phyloP scores from a whole-genome alignment of 2,329 filamentous ascomycete genomes.

The Trichophyton schoenleinii region DNA sequence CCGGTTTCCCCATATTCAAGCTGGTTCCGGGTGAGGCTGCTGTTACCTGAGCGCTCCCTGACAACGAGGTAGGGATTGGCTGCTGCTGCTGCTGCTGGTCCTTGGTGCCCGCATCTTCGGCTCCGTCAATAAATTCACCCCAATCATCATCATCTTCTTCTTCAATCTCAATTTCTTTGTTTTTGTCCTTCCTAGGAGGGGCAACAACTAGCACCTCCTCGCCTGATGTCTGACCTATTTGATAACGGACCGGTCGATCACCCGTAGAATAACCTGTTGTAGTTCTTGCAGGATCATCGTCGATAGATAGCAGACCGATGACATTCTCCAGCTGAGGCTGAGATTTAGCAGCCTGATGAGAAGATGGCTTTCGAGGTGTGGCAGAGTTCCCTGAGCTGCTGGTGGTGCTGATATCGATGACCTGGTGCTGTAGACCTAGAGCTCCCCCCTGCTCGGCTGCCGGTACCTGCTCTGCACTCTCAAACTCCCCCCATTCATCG shows the following conservation, averaged over 20 bases:
- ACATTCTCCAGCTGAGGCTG: background rate
- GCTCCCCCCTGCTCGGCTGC: background rate
- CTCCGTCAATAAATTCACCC: conserved; percentile 41
- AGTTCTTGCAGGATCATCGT: background rate
- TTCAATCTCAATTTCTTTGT: conserved; percentile 14
- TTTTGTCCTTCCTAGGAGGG: conserved; percentile 10
- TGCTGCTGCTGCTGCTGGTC: background rate
- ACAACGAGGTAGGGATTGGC: background rate
- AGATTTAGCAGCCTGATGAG: conserved; percentile 13
- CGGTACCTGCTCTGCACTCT: conserved; percentile 21
- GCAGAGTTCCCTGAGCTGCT: background rate
- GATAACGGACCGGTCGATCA: background rate
- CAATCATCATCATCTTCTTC: conserved; percentile 39
- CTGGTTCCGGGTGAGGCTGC: background rate
- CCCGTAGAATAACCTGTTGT: background rate
- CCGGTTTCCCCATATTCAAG: background rate
- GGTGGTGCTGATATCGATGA: background rate
- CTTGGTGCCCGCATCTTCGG: background rate
- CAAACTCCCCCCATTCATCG: conserved; percentile 38
- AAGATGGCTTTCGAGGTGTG: conserved; percentile 1
- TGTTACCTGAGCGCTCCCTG: background rate
- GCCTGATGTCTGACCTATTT: background rate
- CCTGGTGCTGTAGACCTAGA: background rate
- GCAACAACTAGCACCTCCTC: conserved; percentile 6
- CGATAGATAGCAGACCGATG: conserved; percentile 13